Conservation (phyloP, 1,139 yeast species). For the Sugiyamaella xylanicola region DNA sequence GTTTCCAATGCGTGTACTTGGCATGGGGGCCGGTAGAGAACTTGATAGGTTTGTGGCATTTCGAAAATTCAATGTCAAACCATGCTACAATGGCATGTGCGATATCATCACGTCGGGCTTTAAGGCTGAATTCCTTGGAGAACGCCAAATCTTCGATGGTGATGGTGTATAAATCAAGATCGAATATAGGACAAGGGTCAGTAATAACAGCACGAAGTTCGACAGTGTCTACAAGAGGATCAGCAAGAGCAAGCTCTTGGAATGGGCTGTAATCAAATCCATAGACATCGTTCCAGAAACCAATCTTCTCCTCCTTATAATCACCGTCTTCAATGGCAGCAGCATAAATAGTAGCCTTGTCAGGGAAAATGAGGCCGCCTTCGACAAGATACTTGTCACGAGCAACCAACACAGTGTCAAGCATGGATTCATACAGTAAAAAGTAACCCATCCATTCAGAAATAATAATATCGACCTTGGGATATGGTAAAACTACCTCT, state of each 20-base stretch:
- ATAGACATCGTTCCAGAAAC: conserved; percentile 95
- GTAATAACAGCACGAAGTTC: conserved; percentile 78
- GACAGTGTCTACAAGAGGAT: conserved; percentile 93
- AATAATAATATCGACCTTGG: conserved; percentile 86
- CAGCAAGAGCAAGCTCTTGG: conserved; percentile 76
- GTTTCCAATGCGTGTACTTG: conserved; percentile 76
- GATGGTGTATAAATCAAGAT: conserved; percentile 87
- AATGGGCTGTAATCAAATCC: conserved; percentile 90
- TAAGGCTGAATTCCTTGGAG: conserved; percentile 63
- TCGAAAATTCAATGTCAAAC: conserved; percentile 91
- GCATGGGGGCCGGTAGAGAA: conserved; percentile 53
- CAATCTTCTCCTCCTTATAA: conserved; percentile 89
- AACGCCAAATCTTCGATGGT: conserved; percentile 81
- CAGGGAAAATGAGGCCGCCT: conserved; percentile 94
- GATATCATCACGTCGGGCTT: conserved; percentile 75
- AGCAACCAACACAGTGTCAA: conserved; percentile 93
- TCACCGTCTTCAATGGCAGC: conserved; percentile 96
- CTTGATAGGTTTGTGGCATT: conserved; percentile 43
- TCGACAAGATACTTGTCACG: conserved; percentile 86
- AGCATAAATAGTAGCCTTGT: conserved; percentile 84
- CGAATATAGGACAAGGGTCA: conserved; percentile 67
- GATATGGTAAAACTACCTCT: conserved; percentile 79
- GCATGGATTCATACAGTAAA: conserved; percentile 92
- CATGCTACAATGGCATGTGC: conserved; percentile 91
- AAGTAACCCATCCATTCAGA: conserved; percentile 99